phyloP scores from a whole-genome alignment of 108 stramenopile species.

The Bacterosira constricta region DNA sequence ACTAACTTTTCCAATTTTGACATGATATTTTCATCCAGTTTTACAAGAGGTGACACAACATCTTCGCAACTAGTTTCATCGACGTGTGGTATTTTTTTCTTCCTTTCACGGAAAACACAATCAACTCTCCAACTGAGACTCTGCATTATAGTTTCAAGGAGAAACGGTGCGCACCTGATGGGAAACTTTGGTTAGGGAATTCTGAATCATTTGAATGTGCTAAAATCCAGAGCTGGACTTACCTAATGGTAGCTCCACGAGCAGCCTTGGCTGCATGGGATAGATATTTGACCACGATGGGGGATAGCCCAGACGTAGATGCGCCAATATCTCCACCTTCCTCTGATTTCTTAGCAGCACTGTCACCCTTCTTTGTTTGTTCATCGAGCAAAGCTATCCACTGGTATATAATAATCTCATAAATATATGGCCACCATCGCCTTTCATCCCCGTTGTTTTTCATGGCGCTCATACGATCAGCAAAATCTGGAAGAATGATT shows the following conservation, averaged over 20 bases:
- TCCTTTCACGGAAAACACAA: conserved; percentile 46
- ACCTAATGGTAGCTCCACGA: conserved; percentile 69
- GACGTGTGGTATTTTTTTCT: conserved; percentile 8
- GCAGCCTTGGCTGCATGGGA: conserved; percentile 70
- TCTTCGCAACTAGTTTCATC: conserved; percentile 22
- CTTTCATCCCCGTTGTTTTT: conserved; percentile 29
- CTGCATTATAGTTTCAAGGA: conserved; percentile 88
- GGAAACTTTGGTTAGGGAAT: too few relatives aligned
- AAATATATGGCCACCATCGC: conserved; percentile 88
- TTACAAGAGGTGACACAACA: conserved; percentile 57
- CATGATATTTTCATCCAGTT: conserved; percentile 69
- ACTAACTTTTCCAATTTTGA: conserved; percentile 66
- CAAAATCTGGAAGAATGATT: conserved; percentile 60
- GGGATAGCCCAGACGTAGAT: conserved; percentile 30
- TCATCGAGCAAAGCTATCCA: conserved; percentile 79
- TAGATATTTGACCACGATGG: conserved; percentile 50
- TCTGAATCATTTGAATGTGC: too few relatives aligned
- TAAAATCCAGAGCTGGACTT: too few relatives aligned
- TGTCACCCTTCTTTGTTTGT: conserved; percentile 58
- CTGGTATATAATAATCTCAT: conserved; percentile 88
- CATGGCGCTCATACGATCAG: conserved; percentile 72
- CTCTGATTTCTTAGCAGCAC: conserved; percentile 15
- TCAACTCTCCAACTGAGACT: conserved; percentile 78
- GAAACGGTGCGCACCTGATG: conserved; percentile 85
- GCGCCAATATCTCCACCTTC: neutral